A percentile compares a stretch with the other conserved stretches of the same genome.
phyloP scores from a whole-genome alignment of 73 alveolate species.

The Paramecium biaurelia region DNA sequence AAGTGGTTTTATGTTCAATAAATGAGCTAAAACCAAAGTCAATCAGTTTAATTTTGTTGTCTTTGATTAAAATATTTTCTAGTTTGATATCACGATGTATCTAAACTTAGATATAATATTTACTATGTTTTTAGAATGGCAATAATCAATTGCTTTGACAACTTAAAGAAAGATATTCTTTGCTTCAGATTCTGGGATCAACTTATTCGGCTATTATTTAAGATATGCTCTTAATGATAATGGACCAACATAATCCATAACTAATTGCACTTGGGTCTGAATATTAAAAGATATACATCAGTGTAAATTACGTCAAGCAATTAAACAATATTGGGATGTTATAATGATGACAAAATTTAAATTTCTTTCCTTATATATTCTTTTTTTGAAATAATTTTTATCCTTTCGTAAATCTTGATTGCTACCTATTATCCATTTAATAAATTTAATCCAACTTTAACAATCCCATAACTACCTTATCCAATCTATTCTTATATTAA shows the following conservation, averaged over 20 bases:
- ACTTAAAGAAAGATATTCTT: slow-evolving; percentile 37
- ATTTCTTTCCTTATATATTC: slow-evolving; percentile 89
- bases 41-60: slow-evolving; percentile 69
- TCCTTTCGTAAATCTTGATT: slow-evolving; percentile 82
- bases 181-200: slow-evolving; percentile 63
- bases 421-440: slow-evolving; percentile 65
- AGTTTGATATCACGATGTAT: slow-evolving; percentile 78
- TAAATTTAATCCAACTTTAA: slow-evolving; percentile 56
- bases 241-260: slow-evolving; percentile 90
- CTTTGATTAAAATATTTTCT: slow-evolving; percentile 74
- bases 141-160: slow-evolving; percentile 70
- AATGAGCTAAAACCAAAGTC: slow-evolving; percentile 81
- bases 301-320: slow-evolving; percentile 88
- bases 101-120: background rate
- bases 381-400: slow-evolving; percentile 77
- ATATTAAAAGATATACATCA: slow-evolving; percentile 34
- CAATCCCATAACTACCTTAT: slow-evolving; percentile 66
- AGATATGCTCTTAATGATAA: slow-evolving; percentile 79
- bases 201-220: slow-evolving; percentile 69
- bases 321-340: slow-evolving; percentile 86
- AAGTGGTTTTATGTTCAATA: slow-evolving; percentile 59
- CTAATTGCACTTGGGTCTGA: slow-evolving; percentile 71
- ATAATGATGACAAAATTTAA: slow-evolving; percentile 70
- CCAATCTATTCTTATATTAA: slow-evolving; percentile 51
- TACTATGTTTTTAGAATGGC: slow-evolving; percentile 68